Evolutionary conservation across 257 asterid species (phyloP), one percentile per base, ranked within the genome.

Genomic region (Gentiana dahurica): DNA sequence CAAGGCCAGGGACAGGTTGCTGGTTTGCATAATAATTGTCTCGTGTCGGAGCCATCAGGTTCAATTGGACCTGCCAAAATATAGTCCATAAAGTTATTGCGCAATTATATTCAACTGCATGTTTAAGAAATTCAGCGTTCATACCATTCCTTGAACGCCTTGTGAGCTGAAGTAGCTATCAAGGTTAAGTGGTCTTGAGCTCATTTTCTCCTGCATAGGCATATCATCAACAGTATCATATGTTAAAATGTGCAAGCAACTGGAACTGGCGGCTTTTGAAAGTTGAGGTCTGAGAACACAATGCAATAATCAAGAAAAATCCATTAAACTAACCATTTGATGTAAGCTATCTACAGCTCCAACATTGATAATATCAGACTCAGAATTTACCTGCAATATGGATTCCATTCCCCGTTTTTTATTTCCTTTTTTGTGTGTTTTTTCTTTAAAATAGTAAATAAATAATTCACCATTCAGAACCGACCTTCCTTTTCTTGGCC

Each of bases 111-210:
- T 56, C 8, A 9, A 54, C 34, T 32, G 34, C 57, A 58, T 49
- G 55, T 46, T 58, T 55, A 63, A 36, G 54, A 38, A 51, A 53
- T 54, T 57, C 45, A 39, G 53, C 53, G 41, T 12, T 53, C 85
- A 61, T 77, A 91, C 98, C 92, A 91, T 85, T 71, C 95, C 95
- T 46, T 80, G 88, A 55, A 83, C 90, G 39, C 86, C 79, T 67
- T 85, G 95, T 39, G 80, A 62, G 34, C 86, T 82, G 59, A 77
- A 85, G 78, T 73, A 81, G 51, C 98, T 86, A 65, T 91, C 95
- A 64, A 87, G 81, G 62, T 68, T 81, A 57, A 83, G 83, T 5
- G 89, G 79, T 68, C 98, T 77, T 44, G 96, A 63, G 62, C 64
- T 79, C 73, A 87, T 62, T 69, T 91, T 91, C 43, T 91, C 98